phyloP scores from a whole-genome alignment of 768 basidiomycete species.

The Favolaschia claudopus region DNA sequence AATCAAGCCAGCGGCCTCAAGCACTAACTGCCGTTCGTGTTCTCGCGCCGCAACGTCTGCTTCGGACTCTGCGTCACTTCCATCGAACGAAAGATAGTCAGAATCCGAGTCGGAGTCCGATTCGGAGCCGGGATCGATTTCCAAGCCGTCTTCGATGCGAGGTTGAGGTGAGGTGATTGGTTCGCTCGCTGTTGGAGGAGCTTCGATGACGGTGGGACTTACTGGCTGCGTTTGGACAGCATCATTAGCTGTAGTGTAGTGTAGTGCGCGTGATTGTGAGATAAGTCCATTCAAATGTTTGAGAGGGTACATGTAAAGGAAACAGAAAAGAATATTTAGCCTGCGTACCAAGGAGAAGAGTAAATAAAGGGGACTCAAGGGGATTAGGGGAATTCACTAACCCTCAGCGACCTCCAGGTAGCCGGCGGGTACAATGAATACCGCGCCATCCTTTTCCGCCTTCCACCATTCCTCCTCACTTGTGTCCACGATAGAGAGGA shows the following conservation, averaged over 20 bases:
- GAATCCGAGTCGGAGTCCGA: slow-evolving; percentile 41
- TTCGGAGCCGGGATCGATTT: slow-evolving; percentile 23
- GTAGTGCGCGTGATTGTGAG: background rate
- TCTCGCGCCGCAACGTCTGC: slow-evolving; percentile 69
- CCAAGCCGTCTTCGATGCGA: slow-evolving; percentile 29
- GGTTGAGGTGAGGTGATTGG: background rate
- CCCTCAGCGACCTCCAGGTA: slow-evolving; percentile 89
- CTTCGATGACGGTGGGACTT: slow-evolving; percentile 13
- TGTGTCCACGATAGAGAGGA: slow-evolving; percentile 79
- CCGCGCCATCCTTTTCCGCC: slow-evolving; percentile 83
- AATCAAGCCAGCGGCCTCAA: slow-evolving; percentile 90
- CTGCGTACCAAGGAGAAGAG: slow-evolving; percentile 63
- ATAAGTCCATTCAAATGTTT: slow-evolving; percentile 21
- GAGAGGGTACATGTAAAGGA: slow-evolving; percentile 55
- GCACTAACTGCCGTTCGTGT: slow-evolving; percentile 77
- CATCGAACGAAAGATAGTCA: slow-evolving; percentile 52
- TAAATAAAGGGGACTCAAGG: slow-evolving; percentile 69
- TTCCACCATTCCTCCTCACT: slow-evolving; percentile 96
- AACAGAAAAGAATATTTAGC: slow-evolving; percentile 80
- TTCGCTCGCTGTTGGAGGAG: background rate
- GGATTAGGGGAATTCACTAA: slow-evolving; percentile 70
- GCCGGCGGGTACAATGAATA: slow-evolving; percentile 91
- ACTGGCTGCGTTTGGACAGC: slow-evolving; percentile 4
- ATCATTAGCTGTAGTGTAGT: too few species aligned
- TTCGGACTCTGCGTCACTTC: slow-evolving; percentile 55